phyloP scores from a whole-genome alignment of 1,284 basidiomycete genomes.

The Sanghuangporus baumii region DNA sequence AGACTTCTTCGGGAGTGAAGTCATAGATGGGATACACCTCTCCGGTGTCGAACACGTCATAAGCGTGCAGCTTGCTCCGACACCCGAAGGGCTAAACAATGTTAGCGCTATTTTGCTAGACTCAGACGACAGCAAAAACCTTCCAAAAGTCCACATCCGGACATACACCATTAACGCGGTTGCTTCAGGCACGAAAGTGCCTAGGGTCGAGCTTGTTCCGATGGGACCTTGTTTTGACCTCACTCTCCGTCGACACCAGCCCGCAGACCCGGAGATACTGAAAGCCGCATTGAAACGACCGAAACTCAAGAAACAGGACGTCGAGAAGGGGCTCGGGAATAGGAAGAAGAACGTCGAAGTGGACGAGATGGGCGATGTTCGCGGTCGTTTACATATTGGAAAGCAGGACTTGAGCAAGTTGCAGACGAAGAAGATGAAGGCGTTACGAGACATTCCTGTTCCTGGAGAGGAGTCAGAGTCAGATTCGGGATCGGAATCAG shows the following conservation, averaged over 20 bases:
- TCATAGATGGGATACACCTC: constrained; percentile 79
- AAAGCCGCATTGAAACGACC: constrained; percentile 80
- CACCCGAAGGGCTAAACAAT: constrained; percentile 44
- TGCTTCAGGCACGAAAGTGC: constrained; percentile 72
- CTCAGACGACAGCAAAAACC: constrained; percentile 35
- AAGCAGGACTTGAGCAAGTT: constrained; percentile 86
- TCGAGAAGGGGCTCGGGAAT: constrained; percentile 86
- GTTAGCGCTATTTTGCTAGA: constrained; percentile 29
- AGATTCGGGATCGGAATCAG: constrained; percentile 22
- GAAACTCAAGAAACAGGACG: constrained; percentile 81
- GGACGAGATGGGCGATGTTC: constrained; percentile 96
- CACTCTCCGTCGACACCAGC: constrained; percentile 66
- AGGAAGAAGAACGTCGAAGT: constrained; percentile 94
- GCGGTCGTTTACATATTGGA: constrained; percentile 85
- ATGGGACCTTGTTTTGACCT: constrained; percentile 94
- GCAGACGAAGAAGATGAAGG: constrained; percentile 93
- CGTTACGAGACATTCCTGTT: constrained; percentile 48
- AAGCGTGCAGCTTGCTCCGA: constrained; percentile 75
- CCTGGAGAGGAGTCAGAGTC: constrained; percentile 18
- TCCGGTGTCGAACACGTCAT: constrained; percentile 90
- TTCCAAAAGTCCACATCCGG: constrained; percentile 86
- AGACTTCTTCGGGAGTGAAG: constrained; percentile 87
- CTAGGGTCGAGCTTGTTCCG: constrained; percentile 76
- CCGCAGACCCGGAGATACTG: constrained; percentile 74
- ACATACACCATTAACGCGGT: constrained; percentile 78